Conservation (phyloP, 257 asterid genomes). For the Ocimum tenuiflorum region DNA sequence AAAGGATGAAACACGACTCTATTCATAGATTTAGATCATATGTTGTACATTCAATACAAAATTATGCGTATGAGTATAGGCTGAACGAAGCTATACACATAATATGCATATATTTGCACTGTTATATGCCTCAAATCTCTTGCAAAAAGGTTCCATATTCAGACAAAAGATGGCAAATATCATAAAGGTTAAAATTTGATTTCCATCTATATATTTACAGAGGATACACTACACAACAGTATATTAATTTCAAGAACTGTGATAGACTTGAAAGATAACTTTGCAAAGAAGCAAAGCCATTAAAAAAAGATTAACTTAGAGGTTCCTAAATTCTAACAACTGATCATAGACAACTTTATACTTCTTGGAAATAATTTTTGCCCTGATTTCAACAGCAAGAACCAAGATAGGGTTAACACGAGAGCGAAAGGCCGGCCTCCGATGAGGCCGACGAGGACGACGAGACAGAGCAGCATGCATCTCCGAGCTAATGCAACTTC, state of each 20-base stretch:
- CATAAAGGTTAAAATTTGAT: slow-evolving; percentile 11
- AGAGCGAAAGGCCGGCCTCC: slow-evolving; percentile 54
- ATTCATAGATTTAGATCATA: no score
- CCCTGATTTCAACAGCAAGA: slow-evolving; percentile 41
- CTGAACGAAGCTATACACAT: no score
- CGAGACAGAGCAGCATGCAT: slow-evolving; percentile 28
- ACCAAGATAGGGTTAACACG: slow-evolving; percentile 43
- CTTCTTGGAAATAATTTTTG: slow-evolving; percentile 14
- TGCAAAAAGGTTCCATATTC: background rate
- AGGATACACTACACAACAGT: slow-evolving; percentile 25
- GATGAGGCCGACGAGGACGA: slow-evolving; percentile 57
- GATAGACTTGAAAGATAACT: slow-evolving; percentile 3
- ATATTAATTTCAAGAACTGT: background rate
- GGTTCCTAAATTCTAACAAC: slow-evolving; percentile 8
- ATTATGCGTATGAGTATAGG: no score
- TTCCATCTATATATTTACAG: slow-evolving; percentile 28
- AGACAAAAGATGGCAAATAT: background rate
- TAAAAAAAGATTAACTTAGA: background rate
- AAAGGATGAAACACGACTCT: no score
- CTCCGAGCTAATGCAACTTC: slow-evolving; percentile 18
- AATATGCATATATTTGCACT: no score
- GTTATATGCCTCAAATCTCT: slow-evolving; percentile 16
- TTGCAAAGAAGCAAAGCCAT: slow-evolving; percentile 14
- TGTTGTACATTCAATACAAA: no score
- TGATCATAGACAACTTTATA: slow-evolving; percentile 10